phyloP scores from a whole-genome alignment of 2,329 filamentous ascomycete genomes.

The Pseudogymnoascus pannorum region DNA sequence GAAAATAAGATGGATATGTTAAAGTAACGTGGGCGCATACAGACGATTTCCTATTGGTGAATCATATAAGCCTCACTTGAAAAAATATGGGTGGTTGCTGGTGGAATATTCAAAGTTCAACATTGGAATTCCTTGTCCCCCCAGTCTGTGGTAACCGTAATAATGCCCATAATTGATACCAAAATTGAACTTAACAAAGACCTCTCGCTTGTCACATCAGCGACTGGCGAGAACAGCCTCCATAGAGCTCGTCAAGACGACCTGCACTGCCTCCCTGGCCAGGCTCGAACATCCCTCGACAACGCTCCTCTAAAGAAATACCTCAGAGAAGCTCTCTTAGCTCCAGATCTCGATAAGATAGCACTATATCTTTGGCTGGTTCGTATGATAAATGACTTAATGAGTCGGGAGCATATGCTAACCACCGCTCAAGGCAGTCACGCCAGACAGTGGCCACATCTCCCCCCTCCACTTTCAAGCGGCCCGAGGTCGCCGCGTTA shows the following conservation, averaged over 20 bases:
- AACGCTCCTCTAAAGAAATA: not conserved
- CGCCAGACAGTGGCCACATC: not conserved
- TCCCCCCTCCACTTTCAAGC: slow-evolving; percentile 25
- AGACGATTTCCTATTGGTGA: not conserved
- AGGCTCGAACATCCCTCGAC: not conserved
- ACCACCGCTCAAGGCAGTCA: not conserved
- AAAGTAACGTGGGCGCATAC: not conserved
- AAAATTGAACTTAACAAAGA: not conserved
- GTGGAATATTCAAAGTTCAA: not conserved
- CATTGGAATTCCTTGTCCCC: not conserved
- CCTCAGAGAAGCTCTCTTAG: not conserved
- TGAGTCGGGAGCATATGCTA: not conserved
- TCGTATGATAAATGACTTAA: not conserved
- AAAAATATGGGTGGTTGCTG: not conserved
- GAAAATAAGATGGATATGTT: not conserved
- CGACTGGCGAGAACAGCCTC: not conserved
- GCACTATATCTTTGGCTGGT: slow-evolving; percentile 13
- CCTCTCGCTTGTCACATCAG: not conserved
- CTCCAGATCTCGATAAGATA: slow-evolving; percentile 11
- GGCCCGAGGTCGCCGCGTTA: slow-evolving; percentile 25
- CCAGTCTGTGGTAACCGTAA: not conserved
- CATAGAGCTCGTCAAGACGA: not conserved
- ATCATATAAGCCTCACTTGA: not conserved
- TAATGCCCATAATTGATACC: not conserved
- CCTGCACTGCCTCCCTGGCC: not conserved